Base-by-base conservation (phyloP, 805 yeast genomes). In the Spencermartinsiella europaea region DNA sequence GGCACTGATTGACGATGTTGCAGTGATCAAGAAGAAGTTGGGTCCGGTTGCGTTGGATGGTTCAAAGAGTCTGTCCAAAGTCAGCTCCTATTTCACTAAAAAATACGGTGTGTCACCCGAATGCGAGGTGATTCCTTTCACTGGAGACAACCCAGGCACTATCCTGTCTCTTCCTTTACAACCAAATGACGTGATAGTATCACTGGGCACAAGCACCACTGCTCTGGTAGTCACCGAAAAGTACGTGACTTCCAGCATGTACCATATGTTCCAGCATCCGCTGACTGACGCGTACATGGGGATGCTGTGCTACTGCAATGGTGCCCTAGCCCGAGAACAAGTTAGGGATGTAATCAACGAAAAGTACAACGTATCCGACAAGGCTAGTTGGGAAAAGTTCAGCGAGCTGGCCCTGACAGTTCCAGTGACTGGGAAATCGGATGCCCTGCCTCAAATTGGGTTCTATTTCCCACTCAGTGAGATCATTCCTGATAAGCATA, bases 301-400 rank as follows among this genome's bases (percentile, higher is more conserved):
- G 19, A 89, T 89, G 97, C 78, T 90, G 45, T 89, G 97, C 63
- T 89, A 89, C 64, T 85, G 95, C 60, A 89, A 89, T 62, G 96
- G 97, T 0, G 77, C 96, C 0, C 68, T 89, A 41, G 95, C 96
- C 0, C 72, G 97, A 53, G 96, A 89, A 58, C 72, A 74, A 47
- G 72, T 88, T 8, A 72, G 93, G 42, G 83, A 88, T 63, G 70
- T 67, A 20, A 50, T 87, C 25, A 84, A 83, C 58, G 63, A 65
- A 34, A 69, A 74, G 54, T 66, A 21, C 40, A 14, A 58, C 65
- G 3, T 51, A 16, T 25, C 31, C 12, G 49, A 44, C 5, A 44
- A 45, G 19, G 50, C 53, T 14, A 42, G 48, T 21, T 65, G 69
- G 69, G 47, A 48, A 14, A 51, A 50, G 34, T 65, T 62, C 47